Evolutionary conservation across 2,329 filamentous ascomycete species (phyloP).

Genomic region (Neobulgaria alba): DNA sequence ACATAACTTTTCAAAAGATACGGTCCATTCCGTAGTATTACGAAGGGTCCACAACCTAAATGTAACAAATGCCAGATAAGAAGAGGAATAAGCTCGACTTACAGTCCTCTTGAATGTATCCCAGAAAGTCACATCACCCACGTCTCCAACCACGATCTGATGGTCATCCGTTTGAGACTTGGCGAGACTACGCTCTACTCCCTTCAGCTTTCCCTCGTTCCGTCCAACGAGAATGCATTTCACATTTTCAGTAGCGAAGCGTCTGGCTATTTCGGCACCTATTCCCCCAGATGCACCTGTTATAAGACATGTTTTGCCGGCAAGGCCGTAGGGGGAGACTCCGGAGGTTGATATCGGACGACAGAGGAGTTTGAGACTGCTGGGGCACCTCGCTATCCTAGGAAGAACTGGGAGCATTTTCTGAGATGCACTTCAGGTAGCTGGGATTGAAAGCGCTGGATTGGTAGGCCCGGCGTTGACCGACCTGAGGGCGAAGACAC

Average conservation of each 20-base stretch:
- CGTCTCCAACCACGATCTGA: constrained; percentile 23
- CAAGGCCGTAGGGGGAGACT: constrained; percentile 3
- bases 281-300: constrained; percentile 66
- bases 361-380: neutral
- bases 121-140: constrained; percentile 23
- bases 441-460: too few species aligned
- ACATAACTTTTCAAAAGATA: too few species aligned
- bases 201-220: constrained; percentile 52
- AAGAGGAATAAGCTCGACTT: constrained; percentile 5
- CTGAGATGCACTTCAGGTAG: too few species aligned
- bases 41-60: too few species aligned
- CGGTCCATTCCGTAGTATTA: too few species aligned
- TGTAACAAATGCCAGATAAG: neutral
- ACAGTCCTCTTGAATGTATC: constrained; percentile 17
- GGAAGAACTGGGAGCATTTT: too few species aligned
- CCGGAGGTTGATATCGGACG: constrained; percentile 31
- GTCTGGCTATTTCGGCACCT: constrained; percentile 55
- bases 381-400: too few species aligned
- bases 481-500: too few species aligned
- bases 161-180: constrained; percentile 7
- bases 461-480: too few species aligned
- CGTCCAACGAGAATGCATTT: constrained; percentile 54
- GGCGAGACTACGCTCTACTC: constrained; percentile 36
- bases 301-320: constrained; percentile 39
- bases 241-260: constrained; percentile 56